A percentile compares a stretch with the other conserved stretches of the same genome.
phyloP scores from a whole-genome alignment of 371 early-diverging fungal species.

The Syncephalastrum contaminatum region DNA sequence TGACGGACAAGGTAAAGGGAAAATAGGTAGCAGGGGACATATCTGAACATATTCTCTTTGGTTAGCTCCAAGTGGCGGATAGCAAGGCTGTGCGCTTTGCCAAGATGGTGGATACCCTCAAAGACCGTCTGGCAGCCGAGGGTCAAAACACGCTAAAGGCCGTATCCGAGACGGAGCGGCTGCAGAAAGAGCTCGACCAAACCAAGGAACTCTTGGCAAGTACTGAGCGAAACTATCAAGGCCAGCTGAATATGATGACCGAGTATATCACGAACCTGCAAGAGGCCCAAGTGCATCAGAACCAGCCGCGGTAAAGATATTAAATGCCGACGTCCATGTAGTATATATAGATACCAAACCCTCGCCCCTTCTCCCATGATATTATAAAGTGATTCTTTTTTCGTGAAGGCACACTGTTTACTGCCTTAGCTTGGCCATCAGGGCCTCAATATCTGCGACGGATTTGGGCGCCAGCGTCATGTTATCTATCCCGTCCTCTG shows the following conservation, averaged over 20 bases:
- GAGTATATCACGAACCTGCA: conserved; percentile 30
- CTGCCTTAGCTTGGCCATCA: conserved; percentile 24
- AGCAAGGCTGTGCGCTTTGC: conserved; percentile 39
- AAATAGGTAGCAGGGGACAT: neutral
- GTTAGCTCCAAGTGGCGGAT: conserved; percentile 37
- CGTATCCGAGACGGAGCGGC: conserved; percentile 22
- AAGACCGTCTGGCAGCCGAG: conserved; percentile 26
- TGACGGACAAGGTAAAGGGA: conserved; percentile 33
- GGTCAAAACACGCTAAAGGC: conserved; percentile 18
- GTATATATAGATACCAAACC: no score
- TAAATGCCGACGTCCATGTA: no score
- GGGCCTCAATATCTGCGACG: conserved; percentile 67
- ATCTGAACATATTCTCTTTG: neutral
- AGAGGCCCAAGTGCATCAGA: no score
- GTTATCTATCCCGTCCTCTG: conserved; percentile 68
- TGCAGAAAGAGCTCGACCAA: conserved; percentile 30
- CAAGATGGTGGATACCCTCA: conserved; percentile 27
- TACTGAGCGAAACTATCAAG: conserved; percentile 40
- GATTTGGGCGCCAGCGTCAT: conserved; percentile 71
- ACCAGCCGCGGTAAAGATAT: no score
- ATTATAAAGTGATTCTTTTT: no score
- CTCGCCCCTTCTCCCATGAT: no score
- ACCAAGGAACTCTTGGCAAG: conserved; percentile 31
- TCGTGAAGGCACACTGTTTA: neutral
- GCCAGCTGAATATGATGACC: conserved; percentile 39